Evolutionary conservation across 331 rosid genomes (phyloP).

Genomic region (Rosa hybrid): DNA sequence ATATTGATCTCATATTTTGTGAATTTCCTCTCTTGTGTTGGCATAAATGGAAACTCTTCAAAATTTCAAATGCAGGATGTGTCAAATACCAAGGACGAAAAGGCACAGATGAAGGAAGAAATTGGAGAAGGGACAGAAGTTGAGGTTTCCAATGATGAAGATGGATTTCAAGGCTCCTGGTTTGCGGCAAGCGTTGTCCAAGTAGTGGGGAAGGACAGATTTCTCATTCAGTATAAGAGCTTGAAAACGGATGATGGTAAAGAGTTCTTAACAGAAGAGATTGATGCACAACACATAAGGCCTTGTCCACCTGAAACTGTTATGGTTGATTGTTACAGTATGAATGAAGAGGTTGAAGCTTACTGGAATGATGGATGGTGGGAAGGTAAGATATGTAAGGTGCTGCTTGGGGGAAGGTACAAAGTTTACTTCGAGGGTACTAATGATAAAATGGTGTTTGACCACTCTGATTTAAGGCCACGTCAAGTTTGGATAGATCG

Average conservation of each 20-base stretch:
- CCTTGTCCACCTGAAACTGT: conserved; percentile 36
- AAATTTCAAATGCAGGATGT: conserved; percentile 27
- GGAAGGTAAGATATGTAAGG: conserved; percentile 41
- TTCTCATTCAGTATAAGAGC: conserved; percentile 24
- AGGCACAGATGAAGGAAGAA: not conserved
- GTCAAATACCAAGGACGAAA: not conserved
- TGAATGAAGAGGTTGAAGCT: conserved; percentile 40
- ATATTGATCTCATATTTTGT: not conserved
- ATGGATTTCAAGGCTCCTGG: conserved; percentile 54
- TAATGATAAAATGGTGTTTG: conserved; percentile 16
- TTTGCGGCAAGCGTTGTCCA: conserved; percentile 35
- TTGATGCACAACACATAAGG: conserved; percentile 31
- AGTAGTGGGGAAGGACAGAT: conserved; percentile 25
- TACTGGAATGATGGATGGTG: conserved; percentile 45
- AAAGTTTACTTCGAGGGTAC: conserved; percentile 33
- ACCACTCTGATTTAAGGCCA: conserved; percentile 27
- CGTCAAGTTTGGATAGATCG: conserved; percentile 37
- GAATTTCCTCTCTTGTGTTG: not conserved
- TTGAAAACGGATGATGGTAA: conserved; percentile 31
- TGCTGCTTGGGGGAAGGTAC: conserved; percentile 30
- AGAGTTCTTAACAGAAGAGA: conserved; percentile 36
- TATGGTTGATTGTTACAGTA: conserved; percentile 17
- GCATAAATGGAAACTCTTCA: not conserved
- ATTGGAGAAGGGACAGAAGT: conserved; percentile 29
- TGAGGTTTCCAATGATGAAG: conserved; percentile 43